phyloP scores from a whole-genome alignment of 805 yeast genomes.

The Lachancea waltii region DNA sequence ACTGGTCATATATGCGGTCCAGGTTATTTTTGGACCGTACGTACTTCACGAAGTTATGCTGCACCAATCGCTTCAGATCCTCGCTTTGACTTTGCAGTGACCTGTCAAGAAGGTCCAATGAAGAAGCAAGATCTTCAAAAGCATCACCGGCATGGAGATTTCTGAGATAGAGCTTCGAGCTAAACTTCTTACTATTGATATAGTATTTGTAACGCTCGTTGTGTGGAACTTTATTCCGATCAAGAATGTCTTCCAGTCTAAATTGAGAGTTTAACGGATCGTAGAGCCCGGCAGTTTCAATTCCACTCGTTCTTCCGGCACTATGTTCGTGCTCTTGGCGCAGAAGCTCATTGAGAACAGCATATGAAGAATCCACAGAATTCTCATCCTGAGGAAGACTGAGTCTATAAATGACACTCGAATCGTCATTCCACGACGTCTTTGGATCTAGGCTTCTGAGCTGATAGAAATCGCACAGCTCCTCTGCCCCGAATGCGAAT shows the following conservation, averaged over 20 bases:
- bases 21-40: slow-evolving; percentile 59
- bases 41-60: slow-evolving; percentile 55
- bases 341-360: slow-evolving; percentile 28
- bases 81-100: slow-evolving; percentile 45
- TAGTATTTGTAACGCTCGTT: slow-evolving; percentile 40
- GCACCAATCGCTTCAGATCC: slow-evolving; percentile 45
- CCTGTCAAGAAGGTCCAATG: slow-evolving; percentile 44
- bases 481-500: slow-evolving; percentile 22
- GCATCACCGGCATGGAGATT: slow-evolving; percentile 52
- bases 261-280: slow-evolving; percentile 10
- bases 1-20: slow-evolving; percentile 53
- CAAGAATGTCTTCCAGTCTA: slow-evolving; percentile 28
- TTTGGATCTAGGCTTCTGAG: slow-evolving; percentile 39
- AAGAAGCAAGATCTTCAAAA: slow-evolving; percentile 41
- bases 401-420: slow-evolving; percentile 23
- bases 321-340: slow-evolving; percentile 22
- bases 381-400: slow-evolving; percentile 21
- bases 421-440: slow-evolving; percentile 33
- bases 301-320: slow-evolving; percentile 9
- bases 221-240: slow-evolving; percentile 36
- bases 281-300: slow-evolving; percentile 10
- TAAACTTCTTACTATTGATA: slow-evolving; percentile 52
- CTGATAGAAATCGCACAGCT: slow-evolving; percentile 37
- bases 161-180: slow-evolving; percentile 49
- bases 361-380: slow-evolving; percentile 29